Conservation (phyloP, 1,284 basidiomycete species). For the Tilletiopsis washingtonensis region DNA sequence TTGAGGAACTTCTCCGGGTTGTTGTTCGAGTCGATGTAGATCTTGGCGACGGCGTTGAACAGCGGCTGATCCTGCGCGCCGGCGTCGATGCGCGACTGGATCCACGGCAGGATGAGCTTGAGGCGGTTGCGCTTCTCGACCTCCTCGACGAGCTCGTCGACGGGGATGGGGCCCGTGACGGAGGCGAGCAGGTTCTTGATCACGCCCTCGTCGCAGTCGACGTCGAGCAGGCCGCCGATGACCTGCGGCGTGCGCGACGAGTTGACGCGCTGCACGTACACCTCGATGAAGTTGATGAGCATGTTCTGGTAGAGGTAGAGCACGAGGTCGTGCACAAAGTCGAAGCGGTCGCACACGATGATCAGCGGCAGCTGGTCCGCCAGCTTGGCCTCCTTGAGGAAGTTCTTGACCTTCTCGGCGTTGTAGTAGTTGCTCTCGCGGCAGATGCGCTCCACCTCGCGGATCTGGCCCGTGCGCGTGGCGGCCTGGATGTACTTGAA, state of each 20-base stretch:
- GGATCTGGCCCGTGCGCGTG: conserved; percentile 93
- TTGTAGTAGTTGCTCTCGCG: conserved; percentile 96
- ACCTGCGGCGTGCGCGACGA: conserved; percentile 97
- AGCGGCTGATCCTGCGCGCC: conserved; percentile 87
- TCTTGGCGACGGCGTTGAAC: conserved; percentile 97
- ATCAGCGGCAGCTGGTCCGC: conserved; percentile 95
- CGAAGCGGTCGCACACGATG: conserved; percentile 99
- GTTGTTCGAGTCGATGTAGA: conserved; percentile 96
- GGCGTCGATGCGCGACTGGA: conserved; percentile 81
- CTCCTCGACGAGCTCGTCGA: conserved; percentile 67
- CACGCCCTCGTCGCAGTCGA: conserved; percentile 88
- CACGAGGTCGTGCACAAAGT: conserved; percentile 98
- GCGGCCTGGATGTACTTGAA: conserved; percentile 99
- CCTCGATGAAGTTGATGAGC: conserved; percentile 93
- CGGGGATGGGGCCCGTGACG: conserved; percentile 93
- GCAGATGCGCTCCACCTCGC: conserved; percentile 97
- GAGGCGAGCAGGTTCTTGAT: conserved; percentile 90
- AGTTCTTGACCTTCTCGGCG: conserved; percentile 99
- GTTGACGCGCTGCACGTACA: conserved; percentile 98
- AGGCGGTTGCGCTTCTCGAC: conserved; percentile 80
- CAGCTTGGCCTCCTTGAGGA: conserved; percentile 90
- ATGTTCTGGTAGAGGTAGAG: conserved; percentile 98
- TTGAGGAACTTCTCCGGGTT: conserved; percentile 96
- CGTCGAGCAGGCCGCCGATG: conserved; percentile 89
- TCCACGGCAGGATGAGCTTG: conserved; percentile 94